Evolutionary conservation across 345 rosid genomes (phyloP).

Genomic region (Aquilaria sinensis): DNA sequence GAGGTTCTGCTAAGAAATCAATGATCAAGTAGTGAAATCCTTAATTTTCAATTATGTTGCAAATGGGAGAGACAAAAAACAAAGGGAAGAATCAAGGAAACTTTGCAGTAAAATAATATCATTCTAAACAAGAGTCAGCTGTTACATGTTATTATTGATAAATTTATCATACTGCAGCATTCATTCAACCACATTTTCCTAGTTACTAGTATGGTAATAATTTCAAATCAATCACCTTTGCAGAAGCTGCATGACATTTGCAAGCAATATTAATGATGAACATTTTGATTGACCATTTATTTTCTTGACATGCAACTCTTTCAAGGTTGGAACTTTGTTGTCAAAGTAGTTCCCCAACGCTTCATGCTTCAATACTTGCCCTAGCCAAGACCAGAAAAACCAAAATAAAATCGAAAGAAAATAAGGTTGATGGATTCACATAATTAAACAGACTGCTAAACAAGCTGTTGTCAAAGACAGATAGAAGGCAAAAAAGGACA

Average conservation of each 20-base stretch:
- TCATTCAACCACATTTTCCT: no score
- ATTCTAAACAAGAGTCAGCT: no score
- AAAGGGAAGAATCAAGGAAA: no score
- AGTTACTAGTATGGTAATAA: no score
- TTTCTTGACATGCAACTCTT: conserved; percentile 46
- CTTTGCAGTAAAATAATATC: no score
- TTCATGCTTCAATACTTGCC: conserved; percentile 84
- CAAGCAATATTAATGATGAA: conserved; percentile 52
- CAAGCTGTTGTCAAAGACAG: conserved; percentile 5
- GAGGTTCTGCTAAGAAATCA: no score
- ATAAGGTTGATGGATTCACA: neutral
- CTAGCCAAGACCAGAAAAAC: conserved; percentile 24
- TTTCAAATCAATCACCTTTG: conserved; percentile 42
- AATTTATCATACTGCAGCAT: no score
- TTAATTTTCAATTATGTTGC: no score
- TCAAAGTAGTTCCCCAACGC: conserved; percentile 43
- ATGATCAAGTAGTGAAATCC: no score
- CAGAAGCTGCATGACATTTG: conserved; percentile 54
- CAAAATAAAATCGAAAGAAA: neutral
- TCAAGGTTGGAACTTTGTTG: conserved; percentile 83
- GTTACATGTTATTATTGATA: no score
- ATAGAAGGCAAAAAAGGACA: conserved; percentile 20
- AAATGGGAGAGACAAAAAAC: no score
- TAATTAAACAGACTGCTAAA: neutral
- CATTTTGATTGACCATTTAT: conserved; percentile 37